A percentile compares a stretch with the other conserved stretches of the same genome.
Evolutionary conservation across 306 rosid species (phyloP).

Genomic region (Vigna mungo): DNA sequence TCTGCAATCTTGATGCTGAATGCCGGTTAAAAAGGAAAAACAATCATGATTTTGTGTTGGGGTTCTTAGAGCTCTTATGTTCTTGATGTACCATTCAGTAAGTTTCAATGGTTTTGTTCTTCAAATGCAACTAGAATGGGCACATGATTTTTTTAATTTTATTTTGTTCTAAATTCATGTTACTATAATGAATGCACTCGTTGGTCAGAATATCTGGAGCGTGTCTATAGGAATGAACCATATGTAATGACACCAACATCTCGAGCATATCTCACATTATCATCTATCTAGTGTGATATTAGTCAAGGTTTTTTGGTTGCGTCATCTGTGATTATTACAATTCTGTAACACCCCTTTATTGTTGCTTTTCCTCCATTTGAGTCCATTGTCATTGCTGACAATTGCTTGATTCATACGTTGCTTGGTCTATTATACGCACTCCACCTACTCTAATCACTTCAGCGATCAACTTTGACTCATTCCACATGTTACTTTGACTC

Average conservation of each 20-base stretch:
- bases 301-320: background rate
- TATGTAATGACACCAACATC: background rate
- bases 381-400: background rate
- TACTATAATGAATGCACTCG: conserved; percentile 24
- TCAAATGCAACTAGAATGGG: background rate
- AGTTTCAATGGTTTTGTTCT: conserved; percentile 14
- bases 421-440: background rate
- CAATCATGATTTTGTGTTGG: conserved; percentile 5
- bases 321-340: background rate
- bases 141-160: background rate
- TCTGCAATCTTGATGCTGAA: conserved; percentile 14
- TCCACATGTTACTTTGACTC: background rate
- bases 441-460: background rate
- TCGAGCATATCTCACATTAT: background rate
- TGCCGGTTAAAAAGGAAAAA: conserved; percentile 22
- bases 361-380: too few species aligned
- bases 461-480: background rate
- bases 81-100: conserved; percentile 12
- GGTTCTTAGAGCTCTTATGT: background rate
- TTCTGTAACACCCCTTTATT: background rate
- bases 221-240: background rate
- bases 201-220: conserved; percentile 32
- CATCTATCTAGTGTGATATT: background rate
- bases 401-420: conserved; percentile 23
- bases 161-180: conserved; percentile 1